Conservation (phyloP, 2,329 filamentous ascomycete species). For the Aschersonia sp. region DNA sequence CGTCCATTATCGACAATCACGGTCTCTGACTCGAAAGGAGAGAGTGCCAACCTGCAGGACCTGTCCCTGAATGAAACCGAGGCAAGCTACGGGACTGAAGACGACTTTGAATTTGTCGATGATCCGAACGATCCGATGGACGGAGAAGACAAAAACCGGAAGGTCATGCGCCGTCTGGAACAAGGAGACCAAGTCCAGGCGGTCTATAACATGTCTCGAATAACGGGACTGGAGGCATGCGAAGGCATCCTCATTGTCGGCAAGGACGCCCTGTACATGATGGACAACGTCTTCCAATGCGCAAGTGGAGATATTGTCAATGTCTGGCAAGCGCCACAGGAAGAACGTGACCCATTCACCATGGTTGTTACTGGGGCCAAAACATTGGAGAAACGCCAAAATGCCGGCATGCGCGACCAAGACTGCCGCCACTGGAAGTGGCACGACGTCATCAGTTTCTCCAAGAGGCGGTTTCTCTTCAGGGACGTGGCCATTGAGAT, state of each 20-base stretch:
- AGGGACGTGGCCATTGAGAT: conserved; percentile 93
- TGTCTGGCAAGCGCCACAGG: conserved; percentile 80
- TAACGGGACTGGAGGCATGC: conserved; percentile 83
- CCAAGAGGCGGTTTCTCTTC: conserved; percentile 88
- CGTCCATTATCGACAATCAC: not conserved
- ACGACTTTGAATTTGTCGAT: conserved; percentile 92
- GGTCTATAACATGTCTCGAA: conserved; percentile 89
- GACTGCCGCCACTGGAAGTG: conserved; percentile 86
- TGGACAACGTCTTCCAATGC: conserved; percentile 93
- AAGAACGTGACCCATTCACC: conserved; percentile 90
- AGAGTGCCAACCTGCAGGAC: conserved; percentile 9
- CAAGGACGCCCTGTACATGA: conserved; percentile 81
- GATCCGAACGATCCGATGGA: conserved; percentile 78
- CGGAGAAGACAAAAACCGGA: conserved; percentile 80
- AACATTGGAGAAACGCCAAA: conserved; percentile 45
- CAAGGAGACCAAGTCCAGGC: conserved; percentile 84
- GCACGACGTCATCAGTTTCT: conserved; percentile 88
- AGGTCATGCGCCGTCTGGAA: conserved; percentile 88
- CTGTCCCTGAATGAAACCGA: conserved; percentile 8
- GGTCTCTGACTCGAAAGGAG: not conserved
- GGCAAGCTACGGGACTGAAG: conserved; percentile 40
- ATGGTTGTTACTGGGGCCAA: conserved; percentile 71
- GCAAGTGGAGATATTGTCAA: conserved; percentile 94
- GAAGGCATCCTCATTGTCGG: conserved; percentile 90
- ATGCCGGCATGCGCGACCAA: conserved; percentile 45